phyloP scores from a whole-genome alignment of 75 land plant genomes.

The Sequoia sempervirens region DNA sequence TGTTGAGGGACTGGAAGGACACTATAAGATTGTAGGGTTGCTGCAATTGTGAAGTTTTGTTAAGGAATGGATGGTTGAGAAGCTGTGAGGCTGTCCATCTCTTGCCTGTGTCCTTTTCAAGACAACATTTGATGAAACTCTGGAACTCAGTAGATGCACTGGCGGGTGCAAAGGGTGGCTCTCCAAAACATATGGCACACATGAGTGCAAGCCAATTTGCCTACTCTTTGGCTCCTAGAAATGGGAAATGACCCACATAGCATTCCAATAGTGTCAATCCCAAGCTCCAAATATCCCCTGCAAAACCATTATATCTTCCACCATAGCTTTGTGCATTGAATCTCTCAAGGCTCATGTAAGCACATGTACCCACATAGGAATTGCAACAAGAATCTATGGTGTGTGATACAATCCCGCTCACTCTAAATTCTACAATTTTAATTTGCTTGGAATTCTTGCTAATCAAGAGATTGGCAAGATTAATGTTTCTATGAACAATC shows the following conservation, averaged over 20 bases:
- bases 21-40: neutral
- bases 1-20: neutral
- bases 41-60: no score
- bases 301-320: no score
- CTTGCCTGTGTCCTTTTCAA: slow-evolving; percentile 49
- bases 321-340: no score
- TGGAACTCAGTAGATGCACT: slow-evolving; percentile 27
- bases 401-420: no score
- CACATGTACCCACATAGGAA: no score
- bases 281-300: slow-evolving; percentile 59
- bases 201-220: slow-evolving; percentile 56
- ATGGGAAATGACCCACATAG: slow-evolving; percentile 57
- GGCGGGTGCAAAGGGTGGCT: slow-evolving; percentile 23
- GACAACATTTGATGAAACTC: slow-evolving; percentile 45
- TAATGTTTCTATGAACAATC: slow-evolving; percentile 73
- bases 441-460: no score
- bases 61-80: no score
- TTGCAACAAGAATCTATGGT: no score
- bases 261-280: slow-evolving; percentile 60
- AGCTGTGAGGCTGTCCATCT: no score
- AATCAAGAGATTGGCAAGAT: slow-evolving; percentile 34
- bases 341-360: no score
- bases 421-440: no score
- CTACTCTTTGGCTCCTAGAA: slow-evolving; percentile 18
- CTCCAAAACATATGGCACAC: slow-evolving; percentile 23